phyloP scores from a whole-genome alignment of 1,284 basidiomycete species.

The Cutaneotrichosporon arboriforme region DNA sequence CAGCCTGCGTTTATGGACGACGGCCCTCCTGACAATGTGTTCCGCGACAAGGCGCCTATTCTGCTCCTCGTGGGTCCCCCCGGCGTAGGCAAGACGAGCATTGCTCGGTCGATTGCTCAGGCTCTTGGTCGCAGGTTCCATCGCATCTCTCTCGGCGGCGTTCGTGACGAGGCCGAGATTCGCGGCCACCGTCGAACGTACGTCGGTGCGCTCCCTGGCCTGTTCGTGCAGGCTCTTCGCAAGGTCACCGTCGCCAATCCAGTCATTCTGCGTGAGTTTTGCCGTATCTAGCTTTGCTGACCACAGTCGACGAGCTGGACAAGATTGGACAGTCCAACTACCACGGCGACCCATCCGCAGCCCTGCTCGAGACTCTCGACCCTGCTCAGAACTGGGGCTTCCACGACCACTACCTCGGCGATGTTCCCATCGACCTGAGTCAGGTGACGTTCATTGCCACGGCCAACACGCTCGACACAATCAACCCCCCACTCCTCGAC shows the following conservation, averaged over 20 bases:
- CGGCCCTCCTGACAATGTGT: constrained; percentile 31
- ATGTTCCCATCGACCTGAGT: constrained; percentile 90
- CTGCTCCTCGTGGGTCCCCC: constrained; percentile 76
- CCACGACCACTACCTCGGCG: constrained; percentile 79
- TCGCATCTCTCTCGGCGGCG: constrained; percentile 88
- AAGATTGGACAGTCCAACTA: constrained; percentile 54
- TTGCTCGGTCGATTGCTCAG: constrained; percentile 38
- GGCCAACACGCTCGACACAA: constrained; percentile 87
- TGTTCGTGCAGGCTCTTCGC: constrained; percentile 93
- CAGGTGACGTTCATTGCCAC: constrained; percentile 84
- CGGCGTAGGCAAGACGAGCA: constrained; percentile 86
- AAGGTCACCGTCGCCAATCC: constrained; percentile 95
- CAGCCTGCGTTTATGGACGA: constrained; percentile 18
- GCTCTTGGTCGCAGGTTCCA: constrained; percentile 42
- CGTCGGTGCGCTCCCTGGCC: constrained; percentile 78
- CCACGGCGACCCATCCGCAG: constrained; percentile 83
- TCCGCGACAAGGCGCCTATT: constrained; percentile 43
- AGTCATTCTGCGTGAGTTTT: constrained; percentile 61
- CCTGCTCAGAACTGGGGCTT: constrained; percentile 95
- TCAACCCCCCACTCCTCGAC: constrained; percentile 88
- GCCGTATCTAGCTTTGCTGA: not conserved
- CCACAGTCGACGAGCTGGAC: constrained; percentile 81
- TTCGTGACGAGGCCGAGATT: constrained; percentile 96
- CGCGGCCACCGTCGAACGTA: constrained; percentile 92
- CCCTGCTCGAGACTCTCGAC: constrained; percentile 92